Evolutionary conservation across 352 stramenopile species (phyloP), one percentile per base, ranked within the genome.

Genomic region (Phytopythium ostracodes): DNA sequence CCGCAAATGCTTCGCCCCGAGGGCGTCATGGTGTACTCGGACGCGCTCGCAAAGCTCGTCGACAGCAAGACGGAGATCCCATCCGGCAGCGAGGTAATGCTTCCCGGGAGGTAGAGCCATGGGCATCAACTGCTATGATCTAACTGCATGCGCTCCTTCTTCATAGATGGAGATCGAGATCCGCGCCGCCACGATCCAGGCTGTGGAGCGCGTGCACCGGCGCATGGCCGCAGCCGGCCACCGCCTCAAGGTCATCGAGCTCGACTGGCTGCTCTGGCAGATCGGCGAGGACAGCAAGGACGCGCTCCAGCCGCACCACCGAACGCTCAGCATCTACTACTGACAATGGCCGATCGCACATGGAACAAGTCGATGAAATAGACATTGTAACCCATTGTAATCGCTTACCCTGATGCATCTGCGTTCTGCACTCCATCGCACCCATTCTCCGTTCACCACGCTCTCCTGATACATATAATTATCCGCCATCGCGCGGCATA

Each of bases 181-280:
- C 40, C 76, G 89, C 20, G 88, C 87, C 12, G 79, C 75, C 43
- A 95, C 88, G 6, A 87, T 97, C 56, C 85, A 95, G 58, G 80
- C 86, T 0, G 89, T 97, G 18, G 88, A 97, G 65, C 59, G 66
- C 44, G 62, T 96, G n/a, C 75, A 89, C 51, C 55, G 65, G 12
- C 40, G 59, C 57, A 71, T 90, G 65, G 40, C 62, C 0, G 59
- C 25, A 1, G 61, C 56, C 22, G 82, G 76, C 15, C 68, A 79
- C 51, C 31, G 42, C 11, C 77, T 89, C 18, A 76, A 86, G 35
- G 81, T 95, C 25, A 81, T 91, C 42, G 86, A 96, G 60, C 77
- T 96, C 24, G 89, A 96, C 69, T 96, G 89, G 89, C 61, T 93
- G 29, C 70, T 96, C 10, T 96, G 89, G 89, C 82, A 96, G 63